A percentile compares a stretch with the other conserved stretches of the same genome.
phyloP scores from a whole-genome alignment of 768 basidiomycete genomes.

The Chalciporus chontae region DNA sequence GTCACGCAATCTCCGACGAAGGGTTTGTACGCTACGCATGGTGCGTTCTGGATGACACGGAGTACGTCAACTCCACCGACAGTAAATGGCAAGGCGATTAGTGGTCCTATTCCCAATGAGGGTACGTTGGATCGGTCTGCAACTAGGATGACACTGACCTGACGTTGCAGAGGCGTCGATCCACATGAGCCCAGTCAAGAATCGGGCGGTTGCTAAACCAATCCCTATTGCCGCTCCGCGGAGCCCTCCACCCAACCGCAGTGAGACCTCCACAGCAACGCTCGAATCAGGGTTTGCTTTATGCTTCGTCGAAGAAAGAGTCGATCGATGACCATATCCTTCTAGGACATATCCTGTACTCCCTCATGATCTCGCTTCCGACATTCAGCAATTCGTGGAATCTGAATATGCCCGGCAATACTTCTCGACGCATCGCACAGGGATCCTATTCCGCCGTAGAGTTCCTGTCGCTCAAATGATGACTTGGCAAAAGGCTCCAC shows the following conservation, averaged over 20 bases:
- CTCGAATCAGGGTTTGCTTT: conserved; percentile 62
- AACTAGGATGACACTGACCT: neutral
- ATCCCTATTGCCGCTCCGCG: conserved; percentile 47
- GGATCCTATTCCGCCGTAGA: conserved; percentile 78
- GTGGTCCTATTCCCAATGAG: conserved; percentile 65
- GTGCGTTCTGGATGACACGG: conserved; percentile 32
- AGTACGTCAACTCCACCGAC: conserved; percentile 39
- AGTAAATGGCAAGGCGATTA: conserved; percentile 62
- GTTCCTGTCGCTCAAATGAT: conserved; percentile 86
- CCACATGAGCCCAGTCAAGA: conserved; percentile 74
- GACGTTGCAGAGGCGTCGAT: conserved; percentile 52
- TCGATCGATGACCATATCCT: conserved; percentile 8
- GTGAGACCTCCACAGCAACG: conserved; percentile 37
- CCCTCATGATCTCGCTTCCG: conserved; percentile 74
- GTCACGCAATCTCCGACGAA: conserved; percentile 43
- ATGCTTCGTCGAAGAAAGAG: neutral
- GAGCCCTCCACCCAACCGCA: conserved; percentile 9
- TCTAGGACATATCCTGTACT: conserved; percentile 71
- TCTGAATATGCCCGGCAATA: conserved; percentile 84
- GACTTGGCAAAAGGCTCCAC: conserved; percentile 83
- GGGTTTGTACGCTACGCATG: conserved; percentile 38
- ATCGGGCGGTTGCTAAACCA: conserved; percentile 56
- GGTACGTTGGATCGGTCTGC: conserved; percentile 38
- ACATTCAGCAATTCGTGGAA: conserved; percentile 85
- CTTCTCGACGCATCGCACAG: conserved; percentile 87